These are phyloP conservation scores for Lodderomyces theae DNA, from an alignment of 1,139 yeast genomes.

Conservation along the genomic window DNA sequence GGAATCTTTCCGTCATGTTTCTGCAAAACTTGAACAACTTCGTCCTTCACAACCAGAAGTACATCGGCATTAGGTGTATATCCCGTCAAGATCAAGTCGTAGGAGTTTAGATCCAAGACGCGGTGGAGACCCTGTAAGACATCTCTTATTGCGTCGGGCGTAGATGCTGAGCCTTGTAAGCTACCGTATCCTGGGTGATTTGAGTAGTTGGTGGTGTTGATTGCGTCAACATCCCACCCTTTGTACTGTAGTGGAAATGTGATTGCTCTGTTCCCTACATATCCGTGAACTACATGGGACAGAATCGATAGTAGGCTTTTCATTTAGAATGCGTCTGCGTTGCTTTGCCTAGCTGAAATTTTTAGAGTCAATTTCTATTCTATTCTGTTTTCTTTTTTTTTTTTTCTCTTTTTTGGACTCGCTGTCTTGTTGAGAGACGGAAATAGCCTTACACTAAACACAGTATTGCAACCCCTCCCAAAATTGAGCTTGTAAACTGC, in stretches of 20 bases:
- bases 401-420: not conserved
- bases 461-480: too few species aligned
- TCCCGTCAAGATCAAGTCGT: constrained; percentile 68
- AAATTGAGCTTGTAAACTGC: too few species aligned
- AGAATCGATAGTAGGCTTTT: constrained; percentile 33
- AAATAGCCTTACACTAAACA: too few species aligned
- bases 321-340: constrained; percentile 3
- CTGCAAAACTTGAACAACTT: constrained; percentile 18
- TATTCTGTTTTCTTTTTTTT: too few species aligned
- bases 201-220: constrained; percentile 42
- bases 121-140: constrained; percentile 24
- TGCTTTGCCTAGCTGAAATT: not conserved
- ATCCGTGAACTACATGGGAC: constrained; percentile 48
- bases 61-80: constrained; percentile 63
- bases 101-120: constrained; percentile 29
- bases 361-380: too few species aligned
- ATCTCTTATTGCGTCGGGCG: constrained; percentile 20
- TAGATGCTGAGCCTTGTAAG: constrained; percentile 25
- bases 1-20: constrained; percentile 14
- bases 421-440: too few species aligned
- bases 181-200: constrained; percentile 48
- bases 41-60: constrained; percentile 46
- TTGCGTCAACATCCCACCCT: constrained; percentile 45
- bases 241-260: constrained; percentile 42
- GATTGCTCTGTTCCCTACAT: constrained; percentile 44